Evolutionary conservation across 1,284 basidiomycete species (phyloP), one percentile per base, ranked within the genome.

Genomic region (Neolentinus lepideus): DNA sequence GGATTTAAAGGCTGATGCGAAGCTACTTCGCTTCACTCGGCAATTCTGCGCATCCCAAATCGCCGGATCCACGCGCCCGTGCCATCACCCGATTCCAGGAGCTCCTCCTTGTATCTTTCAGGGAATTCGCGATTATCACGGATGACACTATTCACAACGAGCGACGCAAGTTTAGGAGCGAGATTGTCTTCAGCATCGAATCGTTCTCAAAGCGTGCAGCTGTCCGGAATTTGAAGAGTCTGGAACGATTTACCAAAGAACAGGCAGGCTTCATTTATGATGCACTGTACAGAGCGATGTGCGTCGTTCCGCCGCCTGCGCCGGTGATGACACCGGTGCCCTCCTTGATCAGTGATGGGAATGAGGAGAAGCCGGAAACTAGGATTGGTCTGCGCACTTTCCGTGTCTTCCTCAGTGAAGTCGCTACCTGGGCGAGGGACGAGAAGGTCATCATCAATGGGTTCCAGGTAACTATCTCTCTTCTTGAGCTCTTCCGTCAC

Each of bases 81-180:
- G 92, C 94, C 45, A 97, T 99, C 64, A 98, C 96, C 21, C 90
- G 92, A 59, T 99, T 99, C 80, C 97, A 99, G 71, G 95, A 99
- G 71, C 83, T 99, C 2, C 83, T 96, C 12, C 85, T 98, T 4
- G 88, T 98, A 54, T 95, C 95, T 1, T 98, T 98, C 81, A 85
- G 97, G 56, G 97, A 99, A 70, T 99, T 99, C 69, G 90, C 94
- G 24, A 80, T 94, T 60, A 96, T 99, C 68, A 96, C 93, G 0
- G 95, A 98, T 66, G 97, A 99, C 29, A 92, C 92, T 12, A 98
- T 99, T 63, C 81, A 85, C 19, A 81, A 81, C 19, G 96, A 99
- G 70, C 85, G 97, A 26, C 83, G 85, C 60, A 83, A 88, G 43
- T 94, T 94, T 74, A 83, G 96, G 52, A 83, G 86, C 50, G 95